Conservation (phyloP, 768 basidiomycete genomes). For the Leccinum incarnatum region DNA sequence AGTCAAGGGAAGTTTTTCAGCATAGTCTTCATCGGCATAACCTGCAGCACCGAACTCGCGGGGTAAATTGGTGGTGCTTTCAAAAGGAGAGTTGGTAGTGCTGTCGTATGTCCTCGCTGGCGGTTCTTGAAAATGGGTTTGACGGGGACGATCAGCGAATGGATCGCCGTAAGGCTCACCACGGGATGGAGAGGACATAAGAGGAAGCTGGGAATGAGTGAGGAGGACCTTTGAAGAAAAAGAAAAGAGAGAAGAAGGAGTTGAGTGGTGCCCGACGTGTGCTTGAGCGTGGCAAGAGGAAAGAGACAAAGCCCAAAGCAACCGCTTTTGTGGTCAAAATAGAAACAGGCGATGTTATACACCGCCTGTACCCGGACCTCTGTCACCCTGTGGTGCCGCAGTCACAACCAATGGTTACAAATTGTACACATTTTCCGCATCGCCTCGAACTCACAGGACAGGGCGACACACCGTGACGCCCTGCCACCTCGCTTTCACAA, state of each 20-base stretch:
- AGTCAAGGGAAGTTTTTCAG: constrained; percentile 77
- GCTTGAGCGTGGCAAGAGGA: background rate
- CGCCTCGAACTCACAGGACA: background rate
- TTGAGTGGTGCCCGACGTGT: background rate
- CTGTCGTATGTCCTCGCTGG: constrained; percentile 44
- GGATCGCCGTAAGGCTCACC: constrained; percentile 54
- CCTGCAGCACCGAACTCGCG: constrained; percentile 46
- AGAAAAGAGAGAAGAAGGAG: background rate
- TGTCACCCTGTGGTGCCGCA: constrained; percentile 19
- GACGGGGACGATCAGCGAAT: constrained; percentile 66
- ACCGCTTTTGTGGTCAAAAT: constrained; percentile 27
- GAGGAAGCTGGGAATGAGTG: background rate
- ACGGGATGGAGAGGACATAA: constrained; percentile 31
- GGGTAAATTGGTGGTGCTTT: constrained; percentile 55
- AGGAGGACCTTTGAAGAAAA: constrained; percentile 5
- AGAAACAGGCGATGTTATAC: constrained; percentile 36
- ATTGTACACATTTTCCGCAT: background rate
- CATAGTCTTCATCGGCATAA: constrained; percentile 65
- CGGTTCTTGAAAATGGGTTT: constrained; percentile 58
- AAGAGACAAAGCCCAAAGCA: constrained; percentile 18
- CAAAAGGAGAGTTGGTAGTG: constrained; percentile 45
- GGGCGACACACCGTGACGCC: background rate
- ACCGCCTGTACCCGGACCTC: constrained; percentile 30
- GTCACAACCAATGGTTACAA: background rate
- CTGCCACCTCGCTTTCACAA: background rate